Base-by-base conservation (phyloP, 805 yeast genomes). In the Pichia pseudocactophila region DNA sequence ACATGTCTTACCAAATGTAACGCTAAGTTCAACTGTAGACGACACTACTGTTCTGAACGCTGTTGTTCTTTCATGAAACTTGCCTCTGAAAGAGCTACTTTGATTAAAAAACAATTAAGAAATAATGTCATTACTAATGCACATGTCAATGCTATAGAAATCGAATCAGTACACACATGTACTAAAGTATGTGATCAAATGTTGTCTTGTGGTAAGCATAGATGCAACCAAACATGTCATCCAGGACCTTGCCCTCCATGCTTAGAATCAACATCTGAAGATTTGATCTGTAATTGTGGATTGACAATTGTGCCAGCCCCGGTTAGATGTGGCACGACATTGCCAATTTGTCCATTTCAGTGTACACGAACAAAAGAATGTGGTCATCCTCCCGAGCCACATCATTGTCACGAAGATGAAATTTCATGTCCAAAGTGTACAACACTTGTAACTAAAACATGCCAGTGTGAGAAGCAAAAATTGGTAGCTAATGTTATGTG, bases 231-330 rank as follows among this genome's bases (percentile, higher is more conserved):
- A 49, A 71, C 78, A 19, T 86, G 95, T 52, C 96, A 86, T 59
- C 64, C 75, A 12, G 96, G 96, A 0, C 73, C 82, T 3, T 86
- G 95, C 61, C 74, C 78, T 3, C 82, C 88, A 11, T 86, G 96
- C 57, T 58, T 83, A 38, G 94, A 85, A 54, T 80, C 90, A 5
- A 72, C 82, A n/a, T 74, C 79, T 33, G 86, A 83, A 16, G 95
- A 86, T 56, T 64, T 83, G 50, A 73, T 77, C 3, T 86, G 96
- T 55, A 72, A 80, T 38, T 86, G 96, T 65, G 95, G 95, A 3
- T 69, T 71, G 48, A 86, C 95, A 0, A 71, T 82, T 3, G 68
- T 86, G 6, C 71, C 70, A 17, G 95, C 95, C 0, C 96, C 96
- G 0, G 86, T 85, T 9, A 65, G 95, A 49, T 86, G 96, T 64